Conservation (phyloP, 768 basidiomycete species). For the Symmetrospora coprosmae region DNA sequence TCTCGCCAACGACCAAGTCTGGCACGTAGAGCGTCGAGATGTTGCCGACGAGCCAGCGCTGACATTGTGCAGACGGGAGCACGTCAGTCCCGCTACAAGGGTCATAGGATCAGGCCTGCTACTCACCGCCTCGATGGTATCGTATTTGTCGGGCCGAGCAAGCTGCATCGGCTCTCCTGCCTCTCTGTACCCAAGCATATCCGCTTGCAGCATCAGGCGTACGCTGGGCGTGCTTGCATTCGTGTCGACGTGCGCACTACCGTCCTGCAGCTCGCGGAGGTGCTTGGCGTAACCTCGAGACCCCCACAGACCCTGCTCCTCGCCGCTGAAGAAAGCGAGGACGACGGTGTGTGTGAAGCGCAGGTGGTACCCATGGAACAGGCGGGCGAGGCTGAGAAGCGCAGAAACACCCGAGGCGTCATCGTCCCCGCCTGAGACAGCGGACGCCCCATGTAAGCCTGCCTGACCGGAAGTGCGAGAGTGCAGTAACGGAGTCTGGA, state of each 20-base stretch:
- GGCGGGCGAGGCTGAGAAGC: background rate
- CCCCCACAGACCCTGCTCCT: slow-evolving; percentile 34
- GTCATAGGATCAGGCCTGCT: background rate
- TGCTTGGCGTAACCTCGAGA: slow-evolving; percentile 24
- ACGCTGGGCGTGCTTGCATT: slow-evolving; percentile 28
- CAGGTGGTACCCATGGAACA: slow-evolving; percentile 20
- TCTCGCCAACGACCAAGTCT: slow-evolving; percentile 32
- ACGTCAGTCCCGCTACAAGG: background rate
- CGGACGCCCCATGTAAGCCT: too few relatives aligned
- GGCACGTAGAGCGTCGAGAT: slow-evolving; percentile 32
- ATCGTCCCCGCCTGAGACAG: slow-evolving; percentile 13
- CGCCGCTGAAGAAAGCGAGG: slow-evolving; percentile 31
- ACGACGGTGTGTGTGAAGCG: slow-evolving; percentile 26
- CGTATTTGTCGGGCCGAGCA: slow-evolving; percentile 31
- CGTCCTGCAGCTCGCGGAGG: slow-evolving; percentile 8
- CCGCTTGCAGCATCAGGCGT: slow-evolving; percentile 11
- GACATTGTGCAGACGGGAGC: background rate
- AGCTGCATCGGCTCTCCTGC: slow-evolving; percentile 32
- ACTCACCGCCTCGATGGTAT: slow-evolving; percentile 21
- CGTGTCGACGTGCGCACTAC: slow-evolving; percentile 26
- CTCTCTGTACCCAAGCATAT: slow-evolving; percentile 30
- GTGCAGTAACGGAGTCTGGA: background rate
- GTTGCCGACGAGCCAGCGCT: slow-evolving; percentile 27
- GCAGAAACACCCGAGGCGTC: slow-evolving; percentile 22
- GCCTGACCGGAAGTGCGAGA: too few relatives aligned